Evolutionary conservation across 257 asterid species (phyloP).

Genomic region (Solanum phureja): DNA sequence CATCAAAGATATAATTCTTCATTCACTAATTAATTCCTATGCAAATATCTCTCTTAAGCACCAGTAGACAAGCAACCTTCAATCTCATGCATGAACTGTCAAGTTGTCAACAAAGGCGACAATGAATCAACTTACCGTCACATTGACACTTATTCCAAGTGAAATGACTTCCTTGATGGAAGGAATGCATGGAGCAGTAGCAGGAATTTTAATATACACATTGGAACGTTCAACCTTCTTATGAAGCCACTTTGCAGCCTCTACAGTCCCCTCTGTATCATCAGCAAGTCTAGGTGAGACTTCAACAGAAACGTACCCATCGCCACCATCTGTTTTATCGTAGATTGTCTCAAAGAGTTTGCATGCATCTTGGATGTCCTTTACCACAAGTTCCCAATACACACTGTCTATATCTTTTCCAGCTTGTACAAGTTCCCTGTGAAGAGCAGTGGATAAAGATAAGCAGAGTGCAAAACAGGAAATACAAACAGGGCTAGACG

Average conservation of each 20-base stretch:
- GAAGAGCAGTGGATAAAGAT: neutral
- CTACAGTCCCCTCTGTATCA: slow-evolving; percentile 76
- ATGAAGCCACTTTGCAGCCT: slow-evolving; percentile 96
- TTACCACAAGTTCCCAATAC: slow-evolving; percentile 98
- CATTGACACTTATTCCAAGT: slow-evolving; percentile 86
- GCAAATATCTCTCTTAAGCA: neutral
- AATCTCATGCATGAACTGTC: neutral
- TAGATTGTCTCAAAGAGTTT: slow-evolving; percentile 85
- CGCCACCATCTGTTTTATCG: slow-evolving; percentile 79
- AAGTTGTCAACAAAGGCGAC: neutral
- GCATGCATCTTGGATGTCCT: slow-evolving; percentile 99
- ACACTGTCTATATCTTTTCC: slow-evolving; percentile 89
- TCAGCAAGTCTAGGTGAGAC: slow-evolving; percentile 97
- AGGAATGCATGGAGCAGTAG: slow-evolving; percentile 93
- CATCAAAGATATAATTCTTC: neutral
- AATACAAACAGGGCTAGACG: neutral
- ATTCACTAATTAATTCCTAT: neutral
- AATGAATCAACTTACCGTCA: slow-evolving; percentile 54
- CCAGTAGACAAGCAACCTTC: neutral
- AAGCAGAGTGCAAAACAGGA: neutral
- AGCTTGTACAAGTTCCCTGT: slow-evolving; percentile 86
- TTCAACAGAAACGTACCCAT: slow-evolving; percentile 99
- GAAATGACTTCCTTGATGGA: slow-evolving; percentile 98
- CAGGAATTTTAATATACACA: slow-evolving; percentile 96
- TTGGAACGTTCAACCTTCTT: slow-evolving; percentile 75